Conservation (phyloP, 805 yeast species). For the Naumovozyma dairenensis region DNA sequence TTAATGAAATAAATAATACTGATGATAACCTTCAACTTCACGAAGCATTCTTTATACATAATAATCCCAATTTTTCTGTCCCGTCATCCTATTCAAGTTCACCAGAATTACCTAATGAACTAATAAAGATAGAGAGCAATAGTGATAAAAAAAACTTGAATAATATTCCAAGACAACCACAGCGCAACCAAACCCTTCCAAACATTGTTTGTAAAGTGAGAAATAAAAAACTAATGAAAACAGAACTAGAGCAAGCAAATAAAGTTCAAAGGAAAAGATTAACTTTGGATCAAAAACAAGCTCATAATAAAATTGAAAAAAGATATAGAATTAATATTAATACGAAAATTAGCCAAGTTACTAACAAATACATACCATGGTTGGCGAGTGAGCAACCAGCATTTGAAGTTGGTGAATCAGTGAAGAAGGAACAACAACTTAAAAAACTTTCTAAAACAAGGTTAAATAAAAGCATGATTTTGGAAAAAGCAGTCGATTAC, state of each 20-base stretch:
- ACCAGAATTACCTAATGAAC: too few species aligned
- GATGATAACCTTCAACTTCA: too few species aligned
- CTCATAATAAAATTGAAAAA: slow-evolving; percentile 65
- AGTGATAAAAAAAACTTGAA: neutral
- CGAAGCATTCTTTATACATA: too few species aligned
- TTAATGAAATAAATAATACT: too few species aligned
- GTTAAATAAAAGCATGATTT: slow-evolving; percentile 55
- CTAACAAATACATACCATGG: too few species aligned
- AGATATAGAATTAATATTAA: slow-evolving; percentile 63
- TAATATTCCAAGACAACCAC: neutral
- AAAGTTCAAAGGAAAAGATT: slow-evolving; percentile 41
- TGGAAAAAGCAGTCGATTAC: slow-evolving; percentile 61
- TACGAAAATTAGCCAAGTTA: slow-evolving; percentile 55
- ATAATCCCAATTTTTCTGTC: too few species aligned
- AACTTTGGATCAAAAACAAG: slow-evolving; percentile 51
- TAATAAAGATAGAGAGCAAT: too few species aligned
- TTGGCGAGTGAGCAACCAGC: slow-evolving; percentile 54
- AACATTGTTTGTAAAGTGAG: too few species aligned
- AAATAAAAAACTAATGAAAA: too few species aligned
- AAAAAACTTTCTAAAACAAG: slow-evolving; percentile 25
- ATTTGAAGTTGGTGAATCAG: slow-evolving; percentile 35
- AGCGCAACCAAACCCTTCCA: neutral
- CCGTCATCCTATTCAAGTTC: too few species aligned
- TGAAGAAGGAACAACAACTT: slow-evolving; percentile 3
- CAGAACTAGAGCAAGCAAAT: neutral